Base-by-base conservation (phyloP, 2,329 filamentous ascomycete species). In the Colletotrichum theobromicola region DNA sequence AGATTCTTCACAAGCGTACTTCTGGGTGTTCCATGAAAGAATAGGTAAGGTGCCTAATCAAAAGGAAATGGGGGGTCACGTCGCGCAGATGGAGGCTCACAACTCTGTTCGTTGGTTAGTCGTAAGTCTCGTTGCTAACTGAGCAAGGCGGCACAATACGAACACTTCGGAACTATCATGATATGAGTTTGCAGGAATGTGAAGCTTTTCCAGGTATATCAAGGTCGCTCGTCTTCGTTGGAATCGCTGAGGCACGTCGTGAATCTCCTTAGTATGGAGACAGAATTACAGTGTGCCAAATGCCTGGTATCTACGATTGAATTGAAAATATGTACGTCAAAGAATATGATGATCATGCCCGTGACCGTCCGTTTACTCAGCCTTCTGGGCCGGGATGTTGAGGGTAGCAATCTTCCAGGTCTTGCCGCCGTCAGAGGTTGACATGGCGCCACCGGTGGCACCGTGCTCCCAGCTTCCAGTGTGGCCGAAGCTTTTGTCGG, bases 391-490 rank as follows among this genome's bases (percentile, higher is more conserved):
- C 4, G 65, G 65, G 24, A 67, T 35, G 24, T 46, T 67, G 32
- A 60, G 30, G 12, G 53, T 67, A 13, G 46, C 50, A 24, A 67
- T 37, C 15, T 46, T 67, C 65, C 65, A 67, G 2, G 21, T 67
- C 65, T 67, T 67, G 30, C 65, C 65, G 13, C 53, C 53, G 18
- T 67, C 65, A 10, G 65, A 34, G 1, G 65, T 35, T 10, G 32
- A 30, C 65, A 60, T 67, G 32, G 65, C 65, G 13, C 65, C 65
- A 21, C 65, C 53, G 53, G 53, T 67, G 21, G 65, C 65, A n/a
- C 65, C 65, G 2, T 67, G 32, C n/a, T 58, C 65, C 65, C 65
- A 67, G 50, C 32, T 32, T 30, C 65, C 65, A 26, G 13, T 58
- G 21, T 67, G 65, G 7, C 50, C 50, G 53, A 67, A 60, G 53